Evolutionary conservation across 2,329 filamentous ascomycete genomes (phyloP).

Genomic region (Fusarium algeriense): DNA sequence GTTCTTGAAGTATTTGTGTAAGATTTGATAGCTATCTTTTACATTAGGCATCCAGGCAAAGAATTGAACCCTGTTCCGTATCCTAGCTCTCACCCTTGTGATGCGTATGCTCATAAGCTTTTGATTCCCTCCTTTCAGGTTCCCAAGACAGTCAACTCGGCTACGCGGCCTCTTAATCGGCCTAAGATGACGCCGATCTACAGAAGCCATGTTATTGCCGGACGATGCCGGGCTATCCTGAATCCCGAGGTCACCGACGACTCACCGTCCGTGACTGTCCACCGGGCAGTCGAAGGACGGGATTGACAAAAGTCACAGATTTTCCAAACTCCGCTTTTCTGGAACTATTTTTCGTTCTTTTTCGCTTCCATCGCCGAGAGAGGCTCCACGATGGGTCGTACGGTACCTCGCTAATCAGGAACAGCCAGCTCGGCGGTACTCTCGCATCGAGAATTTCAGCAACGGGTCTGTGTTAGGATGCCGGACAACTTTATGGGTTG

Average conservation of each 20-base stretch:
- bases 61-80: slow-evolving; percentile 5
- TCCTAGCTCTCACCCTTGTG: background rate
- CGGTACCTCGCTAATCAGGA: slow-evolving; percentile 25
- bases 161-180: slow-evolving; percentile 34
- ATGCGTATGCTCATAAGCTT: background rate
- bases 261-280: slow-evolving; percentile 23
- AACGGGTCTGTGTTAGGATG: slow-evolving; percentile 13
- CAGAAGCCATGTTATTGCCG: slow-evolving; percentile 31
- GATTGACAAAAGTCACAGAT: slow-evolving; percentile 36
- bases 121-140: background rate
- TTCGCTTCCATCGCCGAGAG: slow-evolving; percentile 31
- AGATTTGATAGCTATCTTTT: slow-evolving; percentile 17
- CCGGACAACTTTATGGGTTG: slow-evolving; percentile 3
- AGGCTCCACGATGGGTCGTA: slow-evolving; percentile 20
- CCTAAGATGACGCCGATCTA: slow-evolving; percentile 27
- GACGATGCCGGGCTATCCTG: slow-evolving; percentile 18
- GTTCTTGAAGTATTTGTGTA: slow-evolving; percentile 17
- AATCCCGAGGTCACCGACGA: slow-evolving; percentile 34
- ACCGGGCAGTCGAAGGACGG: slow-evolving; percentile 23
- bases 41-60: slow-evolving; percentile 22
- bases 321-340: slow-evolving; percentile 29
- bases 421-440: slow-evolving; percentile 33
- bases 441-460: slow-evolving; percentile 15
- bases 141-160: slow-evolving; percentile 18
- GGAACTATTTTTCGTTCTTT: slow-evolving; percentile 37